phyloP scores from a whole-genome alignment of 139 green algal genomes.

The Chlorella sp. region DNA sequence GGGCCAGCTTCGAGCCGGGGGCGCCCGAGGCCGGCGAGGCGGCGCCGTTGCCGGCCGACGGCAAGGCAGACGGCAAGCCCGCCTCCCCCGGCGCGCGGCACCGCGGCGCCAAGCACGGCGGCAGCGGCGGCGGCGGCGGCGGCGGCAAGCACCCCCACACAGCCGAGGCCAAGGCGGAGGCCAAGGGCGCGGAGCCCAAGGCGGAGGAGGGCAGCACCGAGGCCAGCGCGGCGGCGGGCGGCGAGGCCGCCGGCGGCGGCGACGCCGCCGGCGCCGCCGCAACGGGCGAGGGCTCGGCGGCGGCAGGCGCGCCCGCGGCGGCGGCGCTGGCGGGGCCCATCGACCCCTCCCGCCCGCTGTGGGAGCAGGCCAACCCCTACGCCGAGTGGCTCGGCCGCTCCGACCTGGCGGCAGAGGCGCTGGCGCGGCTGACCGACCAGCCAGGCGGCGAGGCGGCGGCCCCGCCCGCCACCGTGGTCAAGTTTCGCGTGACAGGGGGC shows the following conservation, averaged over 20 bases:
- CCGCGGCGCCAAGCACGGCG: background rate
- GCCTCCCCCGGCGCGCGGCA: background rate
- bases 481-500: no score
- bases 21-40: background rate
- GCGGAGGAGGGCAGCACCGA: background rate
- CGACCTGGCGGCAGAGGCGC: conserved; percentile 27
- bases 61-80: background rate
- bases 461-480: background rate
- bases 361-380: conserved; percentile 37
- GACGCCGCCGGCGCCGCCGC: background rate
- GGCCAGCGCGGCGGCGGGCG: background rate
- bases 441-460: background rate
- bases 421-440: conserved; percentile 7
- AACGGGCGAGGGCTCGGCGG: background rate
- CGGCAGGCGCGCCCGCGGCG: background rate
- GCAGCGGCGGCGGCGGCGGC: background rate
- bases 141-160: background rate
- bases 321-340: background rate
- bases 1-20: conserved; percentile 17
- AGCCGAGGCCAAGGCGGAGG: background rate
- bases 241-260: background rate
- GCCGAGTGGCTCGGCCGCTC: conserved; percentile 22
- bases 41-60: background rate
- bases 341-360: conserved; percentile 9
- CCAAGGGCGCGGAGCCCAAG: no score